phyloP scores from a whole-genome alignment of 805 yeast species.

The Geotrichum ghanense region DNA sequence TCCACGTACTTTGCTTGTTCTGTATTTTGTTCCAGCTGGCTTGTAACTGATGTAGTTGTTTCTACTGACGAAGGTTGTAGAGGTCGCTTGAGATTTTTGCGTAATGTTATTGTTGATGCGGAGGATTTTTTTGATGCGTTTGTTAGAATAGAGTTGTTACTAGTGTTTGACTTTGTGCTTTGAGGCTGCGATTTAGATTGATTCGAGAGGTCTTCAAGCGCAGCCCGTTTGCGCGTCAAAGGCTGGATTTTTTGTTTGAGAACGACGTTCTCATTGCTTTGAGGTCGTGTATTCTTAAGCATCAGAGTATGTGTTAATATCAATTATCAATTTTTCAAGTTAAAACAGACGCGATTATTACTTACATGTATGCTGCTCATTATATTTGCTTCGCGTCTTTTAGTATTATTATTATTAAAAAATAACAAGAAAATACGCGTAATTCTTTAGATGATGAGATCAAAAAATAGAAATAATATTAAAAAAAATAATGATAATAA shows the following conservation, averaged over 20 bases:
- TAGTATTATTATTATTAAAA: too few relatives aligned
- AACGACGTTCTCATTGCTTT: background rate
- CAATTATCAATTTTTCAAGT: too few relatives aligned
- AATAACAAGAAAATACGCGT: too few relatives aligned
- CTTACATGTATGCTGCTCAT: background rate
- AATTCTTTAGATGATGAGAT: too few relatives aligned
- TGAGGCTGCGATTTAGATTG: constrained; percentile 12
- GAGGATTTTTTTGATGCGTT: background rate
- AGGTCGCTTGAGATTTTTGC: background rate
- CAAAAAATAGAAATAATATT: too few relatives aligned
- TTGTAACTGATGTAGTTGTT: background rate
- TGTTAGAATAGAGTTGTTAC: background rate
- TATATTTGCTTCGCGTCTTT: too few relatives aligned
- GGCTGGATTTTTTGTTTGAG: background rate
- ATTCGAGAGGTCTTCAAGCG: constrained; percentile 26
- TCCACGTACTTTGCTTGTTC: background rate
- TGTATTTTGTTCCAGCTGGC: background rate
- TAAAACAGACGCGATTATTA: too few relatives aligned
- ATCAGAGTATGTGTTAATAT: background rate
- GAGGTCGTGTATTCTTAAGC: background rate
- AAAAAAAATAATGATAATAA: too few relatives aligned
- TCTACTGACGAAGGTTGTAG: background rate
- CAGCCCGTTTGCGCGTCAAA: constrained; percentile 18
- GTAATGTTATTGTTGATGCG: background rate
- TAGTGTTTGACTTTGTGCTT: background rate